Base-by-base conservation (phyloP, 1,139 yeast genomes). In the Suhomyces coccinellae region DNA sequence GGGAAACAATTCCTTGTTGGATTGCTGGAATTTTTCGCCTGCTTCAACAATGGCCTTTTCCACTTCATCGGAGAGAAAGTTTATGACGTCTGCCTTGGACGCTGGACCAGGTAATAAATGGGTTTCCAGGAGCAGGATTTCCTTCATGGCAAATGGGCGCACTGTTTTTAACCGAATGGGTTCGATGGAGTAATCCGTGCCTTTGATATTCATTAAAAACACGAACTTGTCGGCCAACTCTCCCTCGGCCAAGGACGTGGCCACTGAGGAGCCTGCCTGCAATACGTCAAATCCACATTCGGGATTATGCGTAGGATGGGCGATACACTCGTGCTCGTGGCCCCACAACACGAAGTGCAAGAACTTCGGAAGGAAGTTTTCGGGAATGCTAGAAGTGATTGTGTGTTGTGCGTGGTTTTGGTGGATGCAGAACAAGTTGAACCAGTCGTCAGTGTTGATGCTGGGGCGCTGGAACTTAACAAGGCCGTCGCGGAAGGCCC, bases 181-280 rank as follows among this genome's bases (percentile, higher is more conserved):
- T 48, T 86, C 86, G 17, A 89, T 52, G 0, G 79, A 69, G 54
- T 85, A 88, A 38, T 80, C 71, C 36, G 71, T 74, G 3, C 83
- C 84, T 28, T 77, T 75, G 15, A 93, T 70, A 40, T 79, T 81
- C 53, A 95, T 54, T 1, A 93, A 70, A 46, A 87, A 91, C 0
- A 84, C 91, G 58, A 81, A 76, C 60, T 93, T 95, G 31, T 78
- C 80, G 12, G 80, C 75, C 0, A 89, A 79, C 59, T 93, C 99
- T 3, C 95, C 96, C 44, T 87, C 95, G 43, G 87, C 80, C 33
- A 95, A 70, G 12, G 96, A 85, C 0, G 99, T 93, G 0, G 96
- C 98, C 14, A 93, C 87, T 0, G 97, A 87, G 2, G 97, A 88
- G 0, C 99, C 99, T 0, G 97, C 95, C 61, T 91, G 97, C 36